phyloP scores from a whole-genome alignment of 306 rosid genomes.

The Quercus suber region DNA sequence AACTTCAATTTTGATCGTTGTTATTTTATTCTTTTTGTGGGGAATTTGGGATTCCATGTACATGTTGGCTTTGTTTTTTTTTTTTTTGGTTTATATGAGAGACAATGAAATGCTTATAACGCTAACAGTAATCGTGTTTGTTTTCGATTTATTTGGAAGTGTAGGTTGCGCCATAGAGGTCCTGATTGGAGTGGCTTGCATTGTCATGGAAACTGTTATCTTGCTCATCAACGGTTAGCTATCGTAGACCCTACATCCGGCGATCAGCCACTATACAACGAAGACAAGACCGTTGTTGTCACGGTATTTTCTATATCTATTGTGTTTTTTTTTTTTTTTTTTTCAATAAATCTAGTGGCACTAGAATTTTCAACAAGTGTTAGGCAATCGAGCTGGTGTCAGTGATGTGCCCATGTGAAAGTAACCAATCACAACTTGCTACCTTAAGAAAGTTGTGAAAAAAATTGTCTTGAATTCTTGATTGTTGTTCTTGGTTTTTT shows the following conservation, averaged over 20 bases:
- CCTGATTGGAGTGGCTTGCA: conserved; percentile 99
- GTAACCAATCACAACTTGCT: too few species aligned
- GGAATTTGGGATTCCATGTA: background rate
- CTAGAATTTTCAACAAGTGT: too few species aligned
- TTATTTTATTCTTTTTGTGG: background rate
- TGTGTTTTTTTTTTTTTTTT: too few species aligned
- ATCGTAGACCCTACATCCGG: conserved; percentile 92
- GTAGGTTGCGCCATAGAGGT: conserved; percentile 84
- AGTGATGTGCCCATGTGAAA: too few species aligned
- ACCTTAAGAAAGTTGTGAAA: too few species aligned
- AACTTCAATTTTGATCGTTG: background rate
- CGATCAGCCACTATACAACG: conserved; percentile 92
- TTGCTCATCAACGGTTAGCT: conserved; percentile 93
- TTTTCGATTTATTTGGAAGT: conserved; percentile 8
- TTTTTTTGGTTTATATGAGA: background rate
- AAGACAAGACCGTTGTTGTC: conserved; percentile 77
- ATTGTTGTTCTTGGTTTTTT: too few species aligned
- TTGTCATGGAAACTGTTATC: conserved; percentile 68
- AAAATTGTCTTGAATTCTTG: too few species aligned
- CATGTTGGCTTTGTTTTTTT: background rate
- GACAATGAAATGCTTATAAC: background rate
- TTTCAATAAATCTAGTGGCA: too few species aligned
- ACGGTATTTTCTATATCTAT: conserved; percentile 41
- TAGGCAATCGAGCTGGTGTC: too few species aligned
- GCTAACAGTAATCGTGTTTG: too few species aligned